Base-by-base conservation (phyloP, 192 early-diverging fungal genomes). In the Rhizophagus clarus region DNA sequence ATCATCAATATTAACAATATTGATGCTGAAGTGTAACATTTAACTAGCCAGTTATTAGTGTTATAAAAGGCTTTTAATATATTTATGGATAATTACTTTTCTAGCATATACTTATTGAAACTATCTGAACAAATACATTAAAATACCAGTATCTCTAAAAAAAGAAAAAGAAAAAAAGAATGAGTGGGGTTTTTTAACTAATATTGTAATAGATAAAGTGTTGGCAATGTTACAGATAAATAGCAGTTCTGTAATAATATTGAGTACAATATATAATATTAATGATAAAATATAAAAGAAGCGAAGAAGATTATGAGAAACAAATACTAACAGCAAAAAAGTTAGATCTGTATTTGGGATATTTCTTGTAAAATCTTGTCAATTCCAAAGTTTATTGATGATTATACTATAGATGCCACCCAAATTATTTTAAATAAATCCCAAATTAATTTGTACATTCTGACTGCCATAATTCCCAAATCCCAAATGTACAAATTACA, bases 41-140 rank as follows among this genome's bases (percentile, higher is more conserved):
- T 85, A n/a, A 66, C 37, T 37, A 7, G 6, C 6, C 37, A 7
- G 4, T 3, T 76, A n/a, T 17, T 31, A 28, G 26, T 37, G 5
- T 37, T 76, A 1, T 82, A 71, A 29, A 24, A 15, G 12, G 0
- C 45, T 0, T 85, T 82, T 47, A 83, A 76, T 32, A 56, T 80
- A 3, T 81, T 74, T 71, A 85, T 83, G 74, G 63, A 85, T 74
- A 85, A 83, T 68, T 83, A 80, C 56, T 78, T 85, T 66, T 68
- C 80, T 29, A 79, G 17, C 7, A 70, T 83, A 20, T 61, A 62
- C 9, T 74, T 83, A 22, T 85, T 64, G 63, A 68, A 0, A 79
- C 83, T 7, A 79, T 63, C 34, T 42, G 71, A 10, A 31, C 28
- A 34, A 82, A 77, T 62, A 76, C 78, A 17, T 5, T 47, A 11